Evolutionary conservation across 2,329 filamentous ascomycete species (phyloP), one percentile per base, ranked within the genome.

Genomic region (Pyricularia sp.): DNA sequence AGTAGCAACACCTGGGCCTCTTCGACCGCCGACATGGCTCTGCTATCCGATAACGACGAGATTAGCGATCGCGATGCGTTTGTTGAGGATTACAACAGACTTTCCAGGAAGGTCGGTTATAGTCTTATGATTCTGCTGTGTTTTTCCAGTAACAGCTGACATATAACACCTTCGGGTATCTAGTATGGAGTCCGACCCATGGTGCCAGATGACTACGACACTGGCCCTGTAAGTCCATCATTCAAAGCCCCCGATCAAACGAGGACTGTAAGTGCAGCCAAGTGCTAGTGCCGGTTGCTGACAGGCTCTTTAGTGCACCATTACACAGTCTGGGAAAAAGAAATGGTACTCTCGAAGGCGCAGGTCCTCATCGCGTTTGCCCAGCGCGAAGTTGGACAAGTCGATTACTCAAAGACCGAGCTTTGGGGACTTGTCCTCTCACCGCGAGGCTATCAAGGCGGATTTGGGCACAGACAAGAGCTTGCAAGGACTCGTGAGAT

Each of bases 1-100:
- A 84, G 79, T 71, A 87, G 84, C 73, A 83, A 81, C 61, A 88
- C 85, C 3, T 89, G 87, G 87, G 83, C 84, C 0, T 84, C 85
- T 23, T 85, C 84, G 61, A 86, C 83, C 69, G 83, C 82, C 58
- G 85, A 85, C 36, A 72, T 80, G 23, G 83, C 80, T 2, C 74
- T 81, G 20, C 73, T 82, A 36, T 81, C 80, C 25, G 84, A 87
- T 68, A 78, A 78, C 4, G 85, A 86, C 59, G 82, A 83, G 33
- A 75, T 83, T 20, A 81, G 83, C 50, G 81, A 84, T 68, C 80
- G 85, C 33, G 75, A 77, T 1, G 73, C 77, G 2, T 86, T 86
- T 74, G 75, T 89, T 6, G 73, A 82, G 9, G 85, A 88, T 72
- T 90, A 89, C 75, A 90, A 90, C 74, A 79, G 81, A 4, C 75